Conservation (phyloP, 805 yeast species). For the Kazachstania taianensis region DNA sequence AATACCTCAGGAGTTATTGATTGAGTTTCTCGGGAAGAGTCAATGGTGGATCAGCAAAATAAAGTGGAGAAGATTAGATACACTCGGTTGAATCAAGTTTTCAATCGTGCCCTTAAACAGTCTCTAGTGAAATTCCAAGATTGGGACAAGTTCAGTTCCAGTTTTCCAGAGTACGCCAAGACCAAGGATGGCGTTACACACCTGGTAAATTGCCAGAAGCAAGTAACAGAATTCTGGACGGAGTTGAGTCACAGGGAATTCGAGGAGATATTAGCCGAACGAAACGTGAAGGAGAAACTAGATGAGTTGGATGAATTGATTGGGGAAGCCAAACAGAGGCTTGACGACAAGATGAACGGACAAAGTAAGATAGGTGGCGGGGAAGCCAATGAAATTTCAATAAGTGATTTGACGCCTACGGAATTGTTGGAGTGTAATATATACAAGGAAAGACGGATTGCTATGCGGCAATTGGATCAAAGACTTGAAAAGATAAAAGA, state of each 20-base stretch:
- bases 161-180: conserved; percentile 46
- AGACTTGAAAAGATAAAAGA: conserved; percentile 14
- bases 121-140: conserved; percentile 39
- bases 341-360: conserved; percentile 7
- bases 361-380: neutral
- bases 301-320: conserved; percentile 33
- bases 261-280: conserved; percentile 41
- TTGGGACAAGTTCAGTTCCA: conserved; percentile 40
- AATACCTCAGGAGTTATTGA: too few species aligned
- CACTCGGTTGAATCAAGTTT: conserved; percentile 40
- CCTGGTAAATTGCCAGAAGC: conserved; percentile 41
- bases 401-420: conserved; percentile 19
- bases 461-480: conserved; percentile 17
- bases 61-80: conserved; percentile 32
- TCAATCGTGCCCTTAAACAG: conserved; percentile 45
- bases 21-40: too few species aligned
- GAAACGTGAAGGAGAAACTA: conserved; percentile 30
- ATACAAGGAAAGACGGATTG: conserved; percentile 14
- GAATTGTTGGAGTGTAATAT: conserved; percentile 21
- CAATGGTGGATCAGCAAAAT: too few species aligned
- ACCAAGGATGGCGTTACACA: conserved; percentile 37
- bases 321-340: conserved; percentile 25
- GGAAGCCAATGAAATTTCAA: conserved; percentile 3
- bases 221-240: conserved; percentile 44
- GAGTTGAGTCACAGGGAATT: conserved; percentile 42